A percentile compares a stretch with the other conserved stretches of the same genome.
phyloP scores from a whole-genome alignment of 306 rosid genomes.

The Lathyrus sativus region DNA sequence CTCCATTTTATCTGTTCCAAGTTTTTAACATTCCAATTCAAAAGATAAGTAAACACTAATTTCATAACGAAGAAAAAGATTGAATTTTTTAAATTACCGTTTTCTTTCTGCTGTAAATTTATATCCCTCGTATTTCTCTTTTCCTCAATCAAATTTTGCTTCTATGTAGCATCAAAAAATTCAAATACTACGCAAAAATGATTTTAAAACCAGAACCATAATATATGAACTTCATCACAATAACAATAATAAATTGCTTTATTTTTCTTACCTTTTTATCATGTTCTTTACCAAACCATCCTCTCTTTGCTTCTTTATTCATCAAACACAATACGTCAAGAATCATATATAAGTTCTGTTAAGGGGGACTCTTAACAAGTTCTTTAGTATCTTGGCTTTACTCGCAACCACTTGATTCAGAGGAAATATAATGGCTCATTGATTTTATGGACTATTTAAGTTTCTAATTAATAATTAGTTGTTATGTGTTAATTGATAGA shows the following conservation, averaged over 20 bases:
- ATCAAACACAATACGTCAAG: conserved; percentile 36
- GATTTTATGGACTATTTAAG: too few relatives aligned
- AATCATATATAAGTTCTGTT: conserved; percentile 2
- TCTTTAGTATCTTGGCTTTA: conserved; percentile 16
- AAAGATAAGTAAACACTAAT: background rate
- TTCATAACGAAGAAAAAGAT: background rate
- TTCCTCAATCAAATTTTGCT: conserved; percentile 29
- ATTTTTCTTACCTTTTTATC: conserved; percentile 23
- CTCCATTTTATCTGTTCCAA: conserved; percentile 32
- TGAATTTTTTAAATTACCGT: conserved; percentile 20
- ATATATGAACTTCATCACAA: conserved; percentile 3
- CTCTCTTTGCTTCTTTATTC: conserved; percentile 2
- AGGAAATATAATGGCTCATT: too few relatives aligned
- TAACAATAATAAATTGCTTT: background rate
- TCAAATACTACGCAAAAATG: conserved; percentile 19
- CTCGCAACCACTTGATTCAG: background rate
- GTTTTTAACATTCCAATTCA: conserved; percentile 31
- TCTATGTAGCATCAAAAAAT: conserved; percentile 27
- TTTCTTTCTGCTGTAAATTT: background rate
- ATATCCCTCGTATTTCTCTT: conserved; percentile 27
- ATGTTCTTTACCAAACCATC: background rate
- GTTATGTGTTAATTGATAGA: too few relatives aligned
- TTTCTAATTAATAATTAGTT: too few relatives aligned
- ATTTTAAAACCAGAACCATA: background rate
- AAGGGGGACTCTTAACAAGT: too few relatives aligned